Percentiles rank a stretch among this genome's conserved stretches.
Evolutionary conservation across 441 rosid species (phyloP).

Genomic region (Croton laevigatus): DNA sequence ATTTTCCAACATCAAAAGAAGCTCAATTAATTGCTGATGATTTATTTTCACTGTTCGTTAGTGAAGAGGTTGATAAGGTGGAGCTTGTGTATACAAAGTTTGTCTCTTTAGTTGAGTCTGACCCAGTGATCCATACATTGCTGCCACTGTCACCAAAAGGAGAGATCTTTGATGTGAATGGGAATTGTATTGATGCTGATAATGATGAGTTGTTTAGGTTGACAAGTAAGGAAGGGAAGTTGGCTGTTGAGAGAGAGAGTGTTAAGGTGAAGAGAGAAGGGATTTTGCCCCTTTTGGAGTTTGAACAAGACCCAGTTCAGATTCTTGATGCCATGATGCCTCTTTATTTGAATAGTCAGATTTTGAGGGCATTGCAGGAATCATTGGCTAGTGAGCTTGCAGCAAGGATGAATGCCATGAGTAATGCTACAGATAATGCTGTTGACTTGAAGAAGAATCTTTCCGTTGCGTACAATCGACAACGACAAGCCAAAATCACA

Average conservation of each 20-base stretch:
- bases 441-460: constrained; percentile 57
- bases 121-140: constrained; percentile 70
- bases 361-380: constrained; percentile 84
- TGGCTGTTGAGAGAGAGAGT: constrained; percentile 59
- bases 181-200: constrained; percentile 67
- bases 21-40: constrained; percentile 82
- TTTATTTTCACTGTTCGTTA: constrained; percentile 68
- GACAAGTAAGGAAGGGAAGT: constrained; percentile 69
- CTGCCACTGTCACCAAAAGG: constrained; percentile 69
- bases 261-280: constrained; percentile 34
- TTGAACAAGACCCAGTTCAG: constrained; percentile 88
- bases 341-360: constrained; percentile 74
- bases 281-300: constrained; percentile 58
- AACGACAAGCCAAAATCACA: constrained; percentile 82
- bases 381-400: constrained; percentile 80
- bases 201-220: constrained; percentile 73
- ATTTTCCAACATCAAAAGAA: constrained; percentile 73
- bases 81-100: constrained; percentile 84
- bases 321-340: constrained; percentile 89
- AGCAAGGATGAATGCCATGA: constrained; percentile 90
- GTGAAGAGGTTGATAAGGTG: constrained; percentile 82
- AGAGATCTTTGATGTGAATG: constrained; percentile 64
- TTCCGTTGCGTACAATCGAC: constrained; percentile 53
- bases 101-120: constrained; percentile 62
- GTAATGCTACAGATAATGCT: constrained; percentile 74